A percentile compares a stretch with the other conserved stretches of the same genome.
Conservation (phyloP, 371 early-diverging fungal genomes). For the Mycotypha africana region DNA sequence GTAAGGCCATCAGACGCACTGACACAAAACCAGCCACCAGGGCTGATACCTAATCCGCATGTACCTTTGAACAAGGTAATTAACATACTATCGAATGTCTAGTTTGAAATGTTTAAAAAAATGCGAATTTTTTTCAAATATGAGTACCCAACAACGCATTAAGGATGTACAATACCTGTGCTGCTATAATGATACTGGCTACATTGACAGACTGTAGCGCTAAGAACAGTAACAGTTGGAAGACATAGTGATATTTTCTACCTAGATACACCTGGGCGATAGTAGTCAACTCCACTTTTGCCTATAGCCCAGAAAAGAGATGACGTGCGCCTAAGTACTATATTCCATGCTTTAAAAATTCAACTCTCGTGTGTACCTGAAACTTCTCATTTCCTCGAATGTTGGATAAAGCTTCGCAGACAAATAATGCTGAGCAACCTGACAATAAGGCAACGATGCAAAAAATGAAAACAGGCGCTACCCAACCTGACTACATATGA, state of each 20-base stretch:
- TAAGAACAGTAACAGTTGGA: constrained; percentile 49
- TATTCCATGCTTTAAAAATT: neutral
- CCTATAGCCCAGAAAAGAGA: constrained; percentile 16
- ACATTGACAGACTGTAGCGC: constrained; percentile 58
- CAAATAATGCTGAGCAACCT: constrained; percentile 57
- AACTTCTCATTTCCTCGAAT: constrained; percentile 73
- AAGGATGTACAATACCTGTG: no score
- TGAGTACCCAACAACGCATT: no score
- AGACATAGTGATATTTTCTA: constrained; percentile 43
- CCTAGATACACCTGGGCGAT: constrained; percentile 53
- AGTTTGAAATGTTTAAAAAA: no score
- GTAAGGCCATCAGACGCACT: neutral
- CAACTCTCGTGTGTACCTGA: no score
- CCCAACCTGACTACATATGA: constrained; percentile 46
- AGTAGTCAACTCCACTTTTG: constrained; percentile 54
- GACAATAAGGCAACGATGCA: constrained; percentile 39
- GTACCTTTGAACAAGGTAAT: constrained; percentile 36
- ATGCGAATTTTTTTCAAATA: no score
- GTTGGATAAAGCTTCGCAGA: constrained; percentile 74
- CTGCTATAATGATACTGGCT: constrained; percentile 55
- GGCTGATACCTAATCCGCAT: constrained; percentile 31
- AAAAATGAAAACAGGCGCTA: constrained; percentile 42
- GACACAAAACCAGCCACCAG: constrained; percentile 41
- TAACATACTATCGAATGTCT: constrained; percentile 41
- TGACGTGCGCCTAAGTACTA: neutral